Percentiles rank a stretch among this genome's conserved stretches.
phyloP scores from a whole-genome alignment of 1,139 yeast species.

The Magnusiomyces fungicola region DNA sequence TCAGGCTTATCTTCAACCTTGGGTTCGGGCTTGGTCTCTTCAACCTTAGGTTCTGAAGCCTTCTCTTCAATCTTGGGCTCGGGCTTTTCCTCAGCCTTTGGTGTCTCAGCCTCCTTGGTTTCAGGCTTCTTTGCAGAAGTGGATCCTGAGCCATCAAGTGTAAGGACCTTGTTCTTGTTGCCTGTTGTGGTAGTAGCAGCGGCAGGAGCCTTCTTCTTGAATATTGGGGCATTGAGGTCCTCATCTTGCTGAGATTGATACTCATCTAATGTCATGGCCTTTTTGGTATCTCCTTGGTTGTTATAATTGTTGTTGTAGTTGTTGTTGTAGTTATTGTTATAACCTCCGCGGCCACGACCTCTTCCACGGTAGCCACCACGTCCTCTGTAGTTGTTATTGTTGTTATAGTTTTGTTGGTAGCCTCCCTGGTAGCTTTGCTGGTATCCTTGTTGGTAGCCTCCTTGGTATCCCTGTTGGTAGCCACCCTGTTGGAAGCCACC shows the following conservation, averaged over 20 bases:
- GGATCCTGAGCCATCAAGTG: constrained; percentile 17
- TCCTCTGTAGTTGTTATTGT: constrained; percentile 5
- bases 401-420: not conserved
- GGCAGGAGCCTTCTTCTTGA: constrained; percentile 16
- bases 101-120: no score
- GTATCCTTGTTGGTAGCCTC: constrained; percentile 11
- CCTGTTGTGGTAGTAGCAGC: constrained; percentile 12
- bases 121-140: constrained; percentile 43
- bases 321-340: constrained; percentile 22
- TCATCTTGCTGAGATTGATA: constrained; percentile 64
- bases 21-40: constrained; percentile 8
- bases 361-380: constrained; percentile 14
- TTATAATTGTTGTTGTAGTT: constrained; percentile 21
- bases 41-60: constrained; percentile 1
- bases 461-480: constrained; percentile 12
- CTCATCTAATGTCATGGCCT: constrained; percentile 80
- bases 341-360: constrained; percentile 10
- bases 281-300: constrained; percentile 26
- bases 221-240: constrained; percentile 17
- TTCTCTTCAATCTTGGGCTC: constrained; percentile 6
- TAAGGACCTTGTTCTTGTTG: constrained; percentile 20
- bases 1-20: not conserved
- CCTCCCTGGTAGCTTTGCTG: constrained; percentile 6
- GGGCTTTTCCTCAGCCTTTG: constrained; percentile 19
- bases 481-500: constrained; percentile 13